phyloP scores from a whole-genome alignment of 2,329 filamentous ascomycete genomes.

The Trichoderma sp. region DNA sequence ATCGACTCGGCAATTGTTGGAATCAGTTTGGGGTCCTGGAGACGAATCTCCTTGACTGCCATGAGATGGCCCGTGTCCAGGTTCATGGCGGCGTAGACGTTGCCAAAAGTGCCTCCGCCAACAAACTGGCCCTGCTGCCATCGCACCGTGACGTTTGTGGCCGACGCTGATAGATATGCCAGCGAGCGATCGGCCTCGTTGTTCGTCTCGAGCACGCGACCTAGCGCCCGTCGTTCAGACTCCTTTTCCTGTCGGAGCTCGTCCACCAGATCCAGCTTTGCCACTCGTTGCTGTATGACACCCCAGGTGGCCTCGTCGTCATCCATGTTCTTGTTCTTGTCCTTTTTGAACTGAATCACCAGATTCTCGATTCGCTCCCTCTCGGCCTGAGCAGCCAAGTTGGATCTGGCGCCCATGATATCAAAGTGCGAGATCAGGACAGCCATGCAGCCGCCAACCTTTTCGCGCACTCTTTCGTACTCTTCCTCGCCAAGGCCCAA shows the following conservation, averaged over 20 bases:
- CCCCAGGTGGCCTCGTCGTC: conserved; percentile 82
- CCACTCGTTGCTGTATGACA: conserved; percentile 74
- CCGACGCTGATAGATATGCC: conserved; percentile 88
- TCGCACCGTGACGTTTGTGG: conserved; percentile 90
- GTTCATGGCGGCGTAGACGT: conserved; percentile 96
- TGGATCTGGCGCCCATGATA: conserved; percentile 96
- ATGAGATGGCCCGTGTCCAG: conserved; percentile 93
- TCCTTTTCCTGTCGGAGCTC: conserved; percentile 75
- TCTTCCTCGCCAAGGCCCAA: conserved; percentile 87
- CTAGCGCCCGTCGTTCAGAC: conserved; percentile 82
- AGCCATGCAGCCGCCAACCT: conserved; percentile 97
- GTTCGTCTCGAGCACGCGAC: conserved; percentile 87
- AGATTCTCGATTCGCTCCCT: conserved; percentile 83
- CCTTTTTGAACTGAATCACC: conserved; percentile 73
- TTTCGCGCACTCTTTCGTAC: conserved; percentile 77
- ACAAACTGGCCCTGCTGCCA: conserved; percentile 99
- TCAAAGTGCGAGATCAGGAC: conserved; percentile 97
- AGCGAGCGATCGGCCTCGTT: conserved; percentile 96
- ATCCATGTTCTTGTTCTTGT: conserved; percentile 71
- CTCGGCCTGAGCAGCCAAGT: conserved; percentile 89
- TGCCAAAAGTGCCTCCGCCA: conserved; percentile 94
- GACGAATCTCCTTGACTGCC: conserved; percentile 97
- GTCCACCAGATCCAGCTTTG: conserved; percentile 75
- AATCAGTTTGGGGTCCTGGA: conserved; percentile 95
- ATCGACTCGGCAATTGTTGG: conserved; percentile 93